Evolutionary conservation across 2,329 filamentous ascomycete species (phyloP).

Genomic region (Pseudopyrenochaeta lycopersici): DNA sequence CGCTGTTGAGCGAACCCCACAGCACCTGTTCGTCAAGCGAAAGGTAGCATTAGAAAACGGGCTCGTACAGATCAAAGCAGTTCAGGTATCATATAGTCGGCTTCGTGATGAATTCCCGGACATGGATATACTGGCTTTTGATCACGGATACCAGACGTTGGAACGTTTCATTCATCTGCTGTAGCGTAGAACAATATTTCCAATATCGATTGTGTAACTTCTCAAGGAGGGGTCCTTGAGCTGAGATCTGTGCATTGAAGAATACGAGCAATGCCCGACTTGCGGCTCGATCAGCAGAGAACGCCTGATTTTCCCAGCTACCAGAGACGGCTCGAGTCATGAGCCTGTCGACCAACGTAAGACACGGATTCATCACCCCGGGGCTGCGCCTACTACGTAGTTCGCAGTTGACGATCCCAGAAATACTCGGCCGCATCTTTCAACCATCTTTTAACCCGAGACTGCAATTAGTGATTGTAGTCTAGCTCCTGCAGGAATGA

Average conservation of each 20-base stretch:
- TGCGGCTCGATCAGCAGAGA: no score
- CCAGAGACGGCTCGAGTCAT: neutral
- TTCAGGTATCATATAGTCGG: neutral
- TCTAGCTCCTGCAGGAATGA: neutral
- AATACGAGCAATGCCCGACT: no score
- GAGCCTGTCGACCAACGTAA: neutral
- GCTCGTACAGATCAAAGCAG: neutral
- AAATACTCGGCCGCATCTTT: neutral
- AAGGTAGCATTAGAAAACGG: neutral
- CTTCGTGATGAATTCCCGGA: constrained; percentile 10
- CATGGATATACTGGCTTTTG: constrained; percentile 8
- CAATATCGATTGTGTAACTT: neutral
- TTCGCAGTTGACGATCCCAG: neutral
- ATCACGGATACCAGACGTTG: neutral
- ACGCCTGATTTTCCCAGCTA: neutral
- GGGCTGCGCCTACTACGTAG: neutral
- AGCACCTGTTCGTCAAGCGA: neutral
- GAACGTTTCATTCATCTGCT: neutral
- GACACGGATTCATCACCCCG: neutral
- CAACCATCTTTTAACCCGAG: neutral
- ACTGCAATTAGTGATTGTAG: neutral
- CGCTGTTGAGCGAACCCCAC: neutral
- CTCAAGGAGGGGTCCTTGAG: neutral
- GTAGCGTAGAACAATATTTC: neutral
- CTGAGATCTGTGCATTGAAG: no score